These are phyloP conservation scores for Colletotrichum sp. DNA, from an alignment of 2,329 filamentous ascomycete genomes.

Conservation along the genomic window DNA sequence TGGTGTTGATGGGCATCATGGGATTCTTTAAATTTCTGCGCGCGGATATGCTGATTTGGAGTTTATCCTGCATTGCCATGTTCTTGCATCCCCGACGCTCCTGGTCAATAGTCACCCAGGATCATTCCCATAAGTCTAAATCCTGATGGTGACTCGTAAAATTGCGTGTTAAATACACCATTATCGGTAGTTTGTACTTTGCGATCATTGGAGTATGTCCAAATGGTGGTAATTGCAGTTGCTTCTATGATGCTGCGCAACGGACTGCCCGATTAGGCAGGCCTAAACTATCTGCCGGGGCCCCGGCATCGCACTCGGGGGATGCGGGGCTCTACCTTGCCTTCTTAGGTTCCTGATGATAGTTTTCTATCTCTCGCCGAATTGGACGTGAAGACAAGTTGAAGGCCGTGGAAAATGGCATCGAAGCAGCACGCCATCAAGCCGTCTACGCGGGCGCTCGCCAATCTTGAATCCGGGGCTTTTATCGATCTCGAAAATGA, in stretches of 20 bases:
- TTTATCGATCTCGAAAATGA: slow-evolving; percentile 4
- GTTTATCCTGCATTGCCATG: neutral
- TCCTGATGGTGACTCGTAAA: neutral
- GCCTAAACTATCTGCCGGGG: neutral
- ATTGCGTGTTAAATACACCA: neutral
- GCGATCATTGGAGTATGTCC: neutral
- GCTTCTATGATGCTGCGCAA: neutral
- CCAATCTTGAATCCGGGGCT: neutral
- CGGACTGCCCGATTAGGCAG: neutral
- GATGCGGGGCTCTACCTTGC: neutral
- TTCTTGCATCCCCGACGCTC: neutral
- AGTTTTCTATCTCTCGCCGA: fast-evolving
- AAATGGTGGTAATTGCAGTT: neutral
- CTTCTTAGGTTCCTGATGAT: neutral
- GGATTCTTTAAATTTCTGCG: neutral
- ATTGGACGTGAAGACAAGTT: neutral
- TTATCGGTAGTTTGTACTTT: neutral
- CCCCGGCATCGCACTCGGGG: neutral
- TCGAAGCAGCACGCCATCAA: neutral
- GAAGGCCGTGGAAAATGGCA: neutral
- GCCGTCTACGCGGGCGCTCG: neutral
- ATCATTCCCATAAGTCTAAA: neutral
- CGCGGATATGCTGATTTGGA: neutral
- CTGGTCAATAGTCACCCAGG: neutral
- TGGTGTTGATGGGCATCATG: neutral